Conservation (phyloP, 2,329 filamentous ascomycete genomes). For the Exophiala dermatitidis region DNA sequence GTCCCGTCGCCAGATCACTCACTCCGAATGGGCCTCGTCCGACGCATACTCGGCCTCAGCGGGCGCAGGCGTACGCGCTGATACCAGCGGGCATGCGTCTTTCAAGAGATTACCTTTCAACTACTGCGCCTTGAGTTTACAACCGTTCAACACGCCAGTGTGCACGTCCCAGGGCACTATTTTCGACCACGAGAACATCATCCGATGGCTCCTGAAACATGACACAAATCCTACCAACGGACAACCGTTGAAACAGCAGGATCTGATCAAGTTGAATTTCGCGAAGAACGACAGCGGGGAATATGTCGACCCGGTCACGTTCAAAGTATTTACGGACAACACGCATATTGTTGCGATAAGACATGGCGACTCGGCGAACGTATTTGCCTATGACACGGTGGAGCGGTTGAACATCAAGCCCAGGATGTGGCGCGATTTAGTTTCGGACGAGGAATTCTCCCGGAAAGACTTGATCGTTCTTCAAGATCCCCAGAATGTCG, state of each 20-base stretch:
- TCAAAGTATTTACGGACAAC: conserved; percentile 96
- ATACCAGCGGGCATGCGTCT: conserved; percentile 48
- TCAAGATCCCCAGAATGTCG: conserved; percentile 88
- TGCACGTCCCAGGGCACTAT: conserved; percentile 82
- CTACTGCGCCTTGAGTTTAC: conserved; percentile 91
- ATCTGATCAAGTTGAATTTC: conserved; percentile 86
- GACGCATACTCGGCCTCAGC: conserved; percentile 80
- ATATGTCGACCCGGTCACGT: conserved; percentile 92
- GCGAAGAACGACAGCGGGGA: conserved; percentile 85
- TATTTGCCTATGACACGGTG: conserved; percentile 93
- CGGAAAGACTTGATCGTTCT: conserved; percentile 91
- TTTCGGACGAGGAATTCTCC: conserved; percentile 78
- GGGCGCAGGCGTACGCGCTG: conserved; percentile 58
- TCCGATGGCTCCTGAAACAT: conserved; percentile 89
- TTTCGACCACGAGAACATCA: conserved; percentile 91
- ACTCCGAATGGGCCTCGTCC: conserved; percentile 92
- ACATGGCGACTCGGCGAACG: conserved; percentile 77
- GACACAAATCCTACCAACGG: conserved; percentile 87
- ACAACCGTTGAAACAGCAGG: conserved; percentile 65
- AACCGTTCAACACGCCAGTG: conserved; percentile 90
- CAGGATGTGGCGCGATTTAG: conserved; percentile 88
- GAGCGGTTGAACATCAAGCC: conserved; percentile 93
- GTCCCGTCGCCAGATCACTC: conserved; percentile 61
- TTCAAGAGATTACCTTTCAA: conserved; percentile 95
- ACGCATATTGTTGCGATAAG: conserved; percentile 88